Percentiles rank a stretch among this genome's conserved stretches.
These are phyloP conservation scores for Aspergillus baeticus DNA, from an alignment of 495 filamentous ascomycete species.

Conservation along the genomic window DNA sequence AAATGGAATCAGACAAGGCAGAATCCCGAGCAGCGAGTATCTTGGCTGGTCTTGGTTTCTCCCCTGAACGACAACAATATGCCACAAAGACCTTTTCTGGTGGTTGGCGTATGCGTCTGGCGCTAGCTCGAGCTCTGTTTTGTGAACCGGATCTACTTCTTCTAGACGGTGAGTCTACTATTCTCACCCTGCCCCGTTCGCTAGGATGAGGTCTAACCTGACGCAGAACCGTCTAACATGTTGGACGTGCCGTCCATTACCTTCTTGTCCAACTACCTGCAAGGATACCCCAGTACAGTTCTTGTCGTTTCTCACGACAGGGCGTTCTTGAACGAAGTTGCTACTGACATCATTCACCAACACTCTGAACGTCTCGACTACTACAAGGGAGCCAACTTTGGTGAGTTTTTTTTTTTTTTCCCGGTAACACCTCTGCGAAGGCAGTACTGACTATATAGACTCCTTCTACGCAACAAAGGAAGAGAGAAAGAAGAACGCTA, in stretches of 20 bases:
- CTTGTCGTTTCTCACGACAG: constrained; percentile 98
- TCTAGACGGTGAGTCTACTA: constrained; percentile 63
- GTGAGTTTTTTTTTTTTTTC: constrained; percentile 32
- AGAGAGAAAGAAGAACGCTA: constrained; percentile 93
- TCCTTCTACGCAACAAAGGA: constrained; percentile 98
- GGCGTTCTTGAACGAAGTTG: constrained; percentile 98
- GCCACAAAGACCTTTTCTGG: constrained; percentile 98
- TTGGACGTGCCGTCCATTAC: constrained; percentile 99
- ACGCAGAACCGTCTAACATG: constrained; percentile 96
- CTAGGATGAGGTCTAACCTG: constrained; percentile 19
- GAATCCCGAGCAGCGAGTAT: constrained; percentile 94
- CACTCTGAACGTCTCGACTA: constrained; percentile 97
- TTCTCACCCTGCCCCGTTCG: background rate
- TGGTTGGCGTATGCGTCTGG: constrained; percentile 99
- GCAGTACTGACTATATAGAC: constrained; percentile 47
- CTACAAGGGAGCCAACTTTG: constrained; percentile 96
- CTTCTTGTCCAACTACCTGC: constrained; percentile 95
- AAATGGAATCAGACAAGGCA: constrained; percentile 99
- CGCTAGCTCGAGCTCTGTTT: constrained; percentile 91
- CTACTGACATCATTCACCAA: constrained; percentile 99
- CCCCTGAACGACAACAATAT: constrained; percentile 84
- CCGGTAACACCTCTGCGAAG: background rate
- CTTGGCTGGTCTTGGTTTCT: constrained; percentile 95
- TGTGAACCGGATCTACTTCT: constrained; percentile 96
- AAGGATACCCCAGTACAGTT: constrained; percentile 89